A percentile compares a stretch with the other conserved stretches of the same genome.
Evolutionary conservation across 2,329 filamentous ascomycete genomes (phyloP).

Genomic region (Blumeriella jaapii): DNA sequence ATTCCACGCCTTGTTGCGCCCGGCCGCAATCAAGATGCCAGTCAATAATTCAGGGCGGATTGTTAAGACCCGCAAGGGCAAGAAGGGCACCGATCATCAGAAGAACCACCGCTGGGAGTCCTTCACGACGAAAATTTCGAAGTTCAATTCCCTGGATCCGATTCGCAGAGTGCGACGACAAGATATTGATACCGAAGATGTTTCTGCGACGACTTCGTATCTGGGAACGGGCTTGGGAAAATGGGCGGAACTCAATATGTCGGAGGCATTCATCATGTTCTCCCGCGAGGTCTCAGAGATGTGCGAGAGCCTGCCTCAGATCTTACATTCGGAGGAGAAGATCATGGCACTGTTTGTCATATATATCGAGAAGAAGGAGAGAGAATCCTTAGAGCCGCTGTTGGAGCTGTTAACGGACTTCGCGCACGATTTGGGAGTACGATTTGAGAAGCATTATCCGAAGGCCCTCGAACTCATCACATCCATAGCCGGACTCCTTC

Average conservation of each 20-base stretch:
- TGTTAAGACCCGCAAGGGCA: conserved; percentile 57
- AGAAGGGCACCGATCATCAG: conserved; percentile 59
- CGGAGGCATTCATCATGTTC: conserved; percentile 69
- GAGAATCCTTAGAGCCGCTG: conserved; percentile 72
- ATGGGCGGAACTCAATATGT: conserved; percentile 88
- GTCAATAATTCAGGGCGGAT: conserved; percentile 54
- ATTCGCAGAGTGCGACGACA: conserved; percentile 80
- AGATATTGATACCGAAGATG: conserved; percentile 69
- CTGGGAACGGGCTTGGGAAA: conserved; percentile 72
- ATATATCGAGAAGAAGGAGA: conserved; percentile 68
- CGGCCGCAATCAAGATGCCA: conserved; percentile 38
- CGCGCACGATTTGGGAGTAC: conserved; percentile 79
- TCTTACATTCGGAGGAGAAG: conserved; percentile 78
- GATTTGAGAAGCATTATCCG: conserved; percentile 83
- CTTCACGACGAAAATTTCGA: conserved; percentile 81
- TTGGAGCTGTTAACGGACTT: conserved; percentile 84
- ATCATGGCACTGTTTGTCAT: conserved; percentile 69
- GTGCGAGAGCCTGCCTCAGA: conserved; percentile 82
- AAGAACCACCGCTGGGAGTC: conserved; percentile 86
- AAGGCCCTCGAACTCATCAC: conserved; percentile 64
- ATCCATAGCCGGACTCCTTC: conserved; percentile 63
- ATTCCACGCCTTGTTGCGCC: conserved; percentile 1
- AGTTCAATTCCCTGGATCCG: conserved; percentile 81
- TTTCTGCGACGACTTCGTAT: conserved; percentile 70
- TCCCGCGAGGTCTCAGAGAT: conserved; percentile 62